Conservation (phyloP, 2,329 filamentous ascomycete species). For the Knoxdaviesia capensis region DNA sequence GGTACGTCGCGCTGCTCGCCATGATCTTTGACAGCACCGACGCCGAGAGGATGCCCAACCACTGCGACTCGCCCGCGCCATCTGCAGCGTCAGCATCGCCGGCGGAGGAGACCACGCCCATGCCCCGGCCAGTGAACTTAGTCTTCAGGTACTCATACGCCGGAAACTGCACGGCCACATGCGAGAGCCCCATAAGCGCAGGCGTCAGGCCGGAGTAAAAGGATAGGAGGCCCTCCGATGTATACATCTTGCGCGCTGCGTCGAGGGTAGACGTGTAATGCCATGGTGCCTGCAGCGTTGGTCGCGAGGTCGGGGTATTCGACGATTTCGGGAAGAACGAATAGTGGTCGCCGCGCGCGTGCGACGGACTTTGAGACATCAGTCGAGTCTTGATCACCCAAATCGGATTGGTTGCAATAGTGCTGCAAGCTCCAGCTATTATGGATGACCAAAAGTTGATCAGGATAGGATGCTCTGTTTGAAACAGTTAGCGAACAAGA, state of each 20-base stretch:
- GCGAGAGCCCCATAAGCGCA: slow-evolving; percentile 74
- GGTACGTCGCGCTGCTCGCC: slow-evolving; percentile 88
- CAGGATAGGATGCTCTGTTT: slow-evolving; percentile 15
- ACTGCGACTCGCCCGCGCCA: slow-evolving; percentile 32
- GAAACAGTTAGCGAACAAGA: slow-evolving; percentile 1
- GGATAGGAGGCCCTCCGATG: slow-evolving; percentile 64
- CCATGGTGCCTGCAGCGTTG: slow-evolving; percentile 51
- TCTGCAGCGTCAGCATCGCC: slow-evolving; percentile 32
- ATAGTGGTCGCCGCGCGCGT: slow-evolving; percentile 23
- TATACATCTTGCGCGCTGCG: slow-evolving; percentile 91
- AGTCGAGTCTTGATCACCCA: slow-evolving; percentile 98
- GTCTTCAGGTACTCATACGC: slow-evolving; percentile 88
- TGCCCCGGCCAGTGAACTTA: slow-evolving; percentile 72
- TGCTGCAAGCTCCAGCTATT: slow-evolving; percentile 78
- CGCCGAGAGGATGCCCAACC: slow-evolving; percentile 66
- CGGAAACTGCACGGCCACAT: slow-evolving; percentile 94
- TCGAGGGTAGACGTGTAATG: slow-evolving; percentile 81
- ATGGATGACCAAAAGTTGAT: slow-evolving; percentile 81
- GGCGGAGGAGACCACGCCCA: slow-evolving; percentile 46
- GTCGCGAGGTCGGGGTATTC: slow-evolving; percentile 33
- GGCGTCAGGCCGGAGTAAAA: slow-evolving; percentile 94
- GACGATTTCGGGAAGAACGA: slow-evolving; percentile 25
- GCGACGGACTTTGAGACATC: slow-evolving; percentile 66
- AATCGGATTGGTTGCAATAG: slow-evolving; percentile 87
- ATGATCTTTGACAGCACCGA: slow-evolving; percentile 89